phyloP scores from a whole-genome alignment of 2,329 filamentous ascomycete genomes.

The Trichoderma sp. region DNA sequence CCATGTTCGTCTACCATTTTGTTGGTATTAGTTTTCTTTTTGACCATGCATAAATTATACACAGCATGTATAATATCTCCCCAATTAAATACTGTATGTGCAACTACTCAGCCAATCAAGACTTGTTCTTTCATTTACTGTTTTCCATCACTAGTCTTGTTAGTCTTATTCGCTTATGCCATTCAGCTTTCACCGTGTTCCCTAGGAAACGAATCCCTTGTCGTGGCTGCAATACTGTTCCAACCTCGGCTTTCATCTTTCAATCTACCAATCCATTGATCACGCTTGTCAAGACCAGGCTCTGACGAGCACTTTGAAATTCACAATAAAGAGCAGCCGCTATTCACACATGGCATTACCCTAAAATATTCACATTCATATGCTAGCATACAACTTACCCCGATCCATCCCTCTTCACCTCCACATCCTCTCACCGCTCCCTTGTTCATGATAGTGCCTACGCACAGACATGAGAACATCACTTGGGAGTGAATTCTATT shows the following conservation, averaged over 20 bases:
- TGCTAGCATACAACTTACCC: neutral
- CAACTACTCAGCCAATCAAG: neutral
- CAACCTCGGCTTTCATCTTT: neutral
- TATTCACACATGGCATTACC: neutral
- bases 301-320: too few relatives aligned
- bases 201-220: neutral
- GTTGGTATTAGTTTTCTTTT: neutral
- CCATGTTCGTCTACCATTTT: too few relatives aligned
- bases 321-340: rapidly evolving
- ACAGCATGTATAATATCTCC: neutral
- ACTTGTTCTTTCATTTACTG: neutral
- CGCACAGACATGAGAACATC: neutral
- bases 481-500: neutral
- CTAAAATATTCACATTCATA: neutral
- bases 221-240: neutral
- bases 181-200: neutral
- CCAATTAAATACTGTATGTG: neutral
- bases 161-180: neutral
- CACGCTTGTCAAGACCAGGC: too few relatives aligned
- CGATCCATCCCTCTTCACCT: neutral
- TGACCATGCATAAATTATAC: neutral
- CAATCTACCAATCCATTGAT: too few relatives aligned
- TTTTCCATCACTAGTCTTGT: neutral
- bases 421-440: neutral
- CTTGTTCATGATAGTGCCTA: neutral